Percentiles rank a stretch among this genome's conserved stretches.
Conservation (phyloP, 257 asterid species). For the Schizonepeta tenuifolia region DNA sequence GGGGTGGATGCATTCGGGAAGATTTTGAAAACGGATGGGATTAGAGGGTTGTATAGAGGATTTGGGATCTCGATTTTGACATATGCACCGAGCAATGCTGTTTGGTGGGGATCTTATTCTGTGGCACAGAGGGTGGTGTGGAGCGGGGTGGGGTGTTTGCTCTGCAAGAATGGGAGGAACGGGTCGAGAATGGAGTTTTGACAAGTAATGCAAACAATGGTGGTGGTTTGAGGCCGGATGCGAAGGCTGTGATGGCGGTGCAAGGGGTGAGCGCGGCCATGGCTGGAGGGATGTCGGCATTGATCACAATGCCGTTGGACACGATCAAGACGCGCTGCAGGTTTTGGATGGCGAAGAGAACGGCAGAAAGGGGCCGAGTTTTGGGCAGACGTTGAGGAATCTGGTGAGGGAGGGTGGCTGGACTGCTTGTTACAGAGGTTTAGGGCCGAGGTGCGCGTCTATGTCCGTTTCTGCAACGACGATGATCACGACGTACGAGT, state of each 20-base stretch:
- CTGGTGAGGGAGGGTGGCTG: slow-evolving; percentile 78
- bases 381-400: slow-evolving; percentile 65
- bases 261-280: slow-evolving; percentile 77
- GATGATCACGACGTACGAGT: slow-evolving; percentile 88
- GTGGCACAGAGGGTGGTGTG: slow-evolving; percentile 68
- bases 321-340: slow-evolving; percentile 83
- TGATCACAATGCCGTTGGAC: slow-evolving; percentile 80
- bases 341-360: slow-evolving; percentile 72
- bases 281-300: slow-evolving; percentile 75
- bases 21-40: slow-evolving; percentile 64
- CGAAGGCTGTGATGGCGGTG: slow-evolving; percentile 63
- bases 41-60: slow-evolving; percentile 78
- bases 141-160: slow-evolving; percentile 58
- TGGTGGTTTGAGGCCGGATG: slow-evolving; percentile 44
- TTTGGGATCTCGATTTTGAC: slow-evolving; percentile 78
- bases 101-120: slow-evolving; percentile 83
- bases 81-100: slow-evolving; percentile 78
- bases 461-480: slow-evolving; percentile 86
- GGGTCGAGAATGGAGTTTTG: slow-evolving; percentile 31
- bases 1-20: slow-evolving; percentile 71
- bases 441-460: slow-evolving; percentile 84
- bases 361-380: slow-evolving; percentile 64
- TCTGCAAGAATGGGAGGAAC: slow-evolving; percentile 44
- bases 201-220: background rate
- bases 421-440: slow-evolving; percentile 83